These are phyloP conservation scores for Xylariales sp. DNA, from an alignment of 2,329 filamentous ascomycete genomes.

Conservation along the genomic window DNA sequence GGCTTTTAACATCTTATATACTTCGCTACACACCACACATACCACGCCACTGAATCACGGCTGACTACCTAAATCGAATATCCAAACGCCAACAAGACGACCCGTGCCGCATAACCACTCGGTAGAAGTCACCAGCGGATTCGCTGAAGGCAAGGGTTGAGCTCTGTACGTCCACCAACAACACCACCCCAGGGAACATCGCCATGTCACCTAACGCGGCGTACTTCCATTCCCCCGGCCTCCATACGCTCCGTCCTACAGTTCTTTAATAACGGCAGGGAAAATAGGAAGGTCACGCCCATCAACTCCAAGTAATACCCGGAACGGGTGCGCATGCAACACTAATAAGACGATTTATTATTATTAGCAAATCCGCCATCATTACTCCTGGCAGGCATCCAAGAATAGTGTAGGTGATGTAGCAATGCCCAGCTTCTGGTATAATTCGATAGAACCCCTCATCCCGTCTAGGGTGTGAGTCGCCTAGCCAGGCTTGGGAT, in stretches of 20 bases:
- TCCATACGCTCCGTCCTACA: constrained; percentile 27
- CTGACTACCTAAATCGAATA: background rate
- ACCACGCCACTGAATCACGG: background rate
- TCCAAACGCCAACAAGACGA: background rate
- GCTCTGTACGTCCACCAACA: constrained; percentile 13
- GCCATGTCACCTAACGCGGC: constrained; percentile 16
- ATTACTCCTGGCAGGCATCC: background rate
- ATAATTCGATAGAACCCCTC: background rate
- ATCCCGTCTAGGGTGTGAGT: constrained; percentile 2
- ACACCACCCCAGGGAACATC: constrained; percentile 1
- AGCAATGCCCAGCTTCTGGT: constrained; percentile 17
- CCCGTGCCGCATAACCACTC: constrained; percentile 2
- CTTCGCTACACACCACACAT: constrained; percentile 3
- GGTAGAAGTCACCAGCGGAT: constrained; percentile 1
- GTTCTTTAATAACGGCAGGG: constrained; percentile 20
- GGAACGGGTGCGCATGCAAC: background rate
- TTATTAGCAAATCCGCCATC: constrained; percentile 17
- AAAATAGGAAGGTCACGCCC: background rate
- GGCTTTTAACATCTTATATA: constrained; percentile 21
- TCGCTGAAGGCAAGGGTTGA: constrained; percentile 15
- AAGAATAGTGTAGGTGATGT: background rate
- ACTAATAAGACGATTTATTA: constrained; percentile 1
- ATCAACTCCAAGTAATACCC: constrained; percentile 30
- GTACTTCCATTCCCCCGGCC: constrained; percentile 3
- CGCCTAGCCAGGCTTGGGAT: constrained; percentile 4